A percentile compares a stretch with the other conserved stretches of the same genome.
These are phyloP conservation scores for Mycosphaerelloides madeirae DNA, from an alignment of 2,329 filamentous ascomycete genomes.

Conservation along the genomic window DNA sequence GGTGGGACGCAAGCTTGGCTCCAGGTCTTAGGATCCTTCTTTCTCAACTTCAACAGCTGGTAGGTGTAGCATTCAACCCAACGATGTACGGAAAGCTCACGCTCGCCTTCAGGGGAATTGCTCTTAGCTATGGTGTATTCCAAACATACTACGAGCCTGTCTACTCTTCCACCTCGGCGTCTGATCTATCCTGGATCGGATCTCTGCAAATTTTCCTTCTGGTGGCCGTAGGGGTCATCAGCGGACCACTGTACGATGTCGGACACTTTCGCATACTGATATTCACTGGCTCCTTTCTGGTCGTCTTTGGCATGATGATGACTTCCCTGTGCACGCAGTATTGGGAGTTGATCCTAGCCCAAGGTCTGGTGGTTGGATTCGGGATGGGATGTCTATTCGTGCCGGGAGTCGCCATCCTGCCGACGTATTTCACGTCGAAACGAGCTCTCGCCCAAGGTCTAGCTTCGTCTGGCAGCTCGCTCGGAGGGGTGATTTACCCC, in stretches of 20 bases:
- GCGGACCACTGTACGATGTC: conserved; percentile 9
- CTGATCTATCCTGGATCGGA: conserved; percentile 34
- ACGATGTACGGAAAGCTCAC: too few relatives aligned
- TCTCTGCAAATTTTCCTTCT: conserved; percentile 40
- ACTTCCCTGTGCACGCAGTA: conserved; percentile 7
- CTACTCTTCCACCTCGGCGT: too few relatives aligned
- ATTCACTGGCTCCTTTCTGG: conserved; percentile 4
- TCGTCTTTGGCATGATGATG: conserved; percentile 12
- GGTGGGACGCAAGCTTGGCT: conserved; percentile 43
- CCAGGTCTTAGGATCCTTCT: conserved; percentile 41
- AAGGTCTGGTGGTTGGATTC: conserved; percentile 7
- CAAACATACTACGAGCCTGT: conserved; percentile 43
- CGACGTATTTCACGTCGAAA: conserved; percentile 7
- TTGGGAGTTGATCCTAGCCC: conserved; percentile 24
- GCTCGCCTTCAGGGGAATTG: conserved; percentile 13
- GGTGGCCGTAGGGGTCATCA: conserved; percentile 30
- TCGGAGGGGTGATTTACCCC: conserved; percentile 41
- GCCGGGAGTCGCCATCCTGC: conserved; percentile 7
- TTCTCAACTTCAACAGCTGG: conserved; percentile 43
- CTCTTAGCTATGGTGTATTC: conserved; percentile 36
- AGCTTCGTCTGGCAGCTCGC: conserved; percentile 4
- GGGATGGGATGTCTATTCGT: conserved; percentile 9
- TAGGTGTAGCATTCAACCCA: too few relatives aligned
- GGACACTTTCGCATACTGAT: conserved; percentile 9
- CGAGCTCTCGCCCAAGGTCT: conserved; percentile 3